Percentiles rank a stretch among this genome's conserved stretches.
Evolutionary conservation across 495 filamentous ascomycete genomes (phyloP).

Genomic region (Lasiosphaeriaceae sp.): DNA sequence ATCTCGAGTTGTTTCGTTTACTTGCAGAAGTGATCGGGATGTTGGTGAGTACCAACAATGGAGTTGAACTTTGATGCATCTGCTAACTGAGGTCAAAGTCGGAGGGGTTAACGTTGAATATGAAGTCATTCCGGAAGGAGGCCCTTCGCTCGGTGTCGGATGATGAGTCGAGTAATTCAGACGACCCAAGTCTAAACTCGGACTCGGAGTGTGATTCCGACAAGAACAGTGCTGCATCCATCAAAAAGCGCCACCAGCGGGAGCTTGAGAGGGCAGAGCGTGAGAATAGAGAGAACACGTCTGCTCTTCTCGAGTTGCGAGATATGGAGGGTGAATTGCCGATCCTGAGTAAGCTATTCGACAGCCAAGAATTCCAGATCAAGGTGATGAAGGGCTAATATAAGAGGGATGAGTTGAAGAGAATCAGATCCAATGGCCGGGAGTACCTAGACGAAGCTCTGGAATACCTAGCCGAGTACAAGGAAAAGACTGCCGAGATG

Average conservation of each 20-base stretch:
- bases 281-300: constrained; percentile 60
- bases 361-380: constrained; percentile 51
- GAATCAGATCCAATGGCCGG: constrained; percentile 35
- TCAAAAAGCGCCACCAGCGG: constrained; percentile 47
- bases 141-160: constrained; percentile 41
- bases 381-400: constrained; percentile 44
- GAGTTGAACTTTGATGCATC: not conserved
- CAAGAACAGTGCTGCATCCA: constrained; percentile 39
- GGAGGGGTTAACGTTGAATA: constrained; percentile 59
- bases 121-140: constrained; percentile 57
- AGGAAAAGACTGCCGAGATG: constrained; percentile 56
- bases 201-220: constrained; percentile 46
- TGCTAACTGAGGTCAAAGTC: constrained; percentile 35
- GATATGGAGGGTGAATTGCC: constrained; percentile 65
- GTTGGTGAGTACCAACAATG: constrained; percentile 37
- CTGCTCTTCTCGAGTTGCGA: constrained; percentile 59
- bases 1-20: constrained; percentile 61
- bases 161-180: constrained; percentile 30
- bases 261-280: constrained; percentile 48
- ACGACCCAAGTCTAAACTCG: not conserved
- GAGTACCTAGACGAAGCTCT: constrained; percentile 50
- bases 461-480: constrained; percentile 52
- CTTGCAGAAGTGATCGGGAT: constrained; percentile 67
- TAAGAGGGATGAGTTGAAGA: constrained; percentile 25
- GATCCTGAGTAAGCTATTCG: constrained; percentile 55